Conservation (phyloP, 2,329 filamentous ascomycete genomes). For the Ophiostoma australiae region DNA sequence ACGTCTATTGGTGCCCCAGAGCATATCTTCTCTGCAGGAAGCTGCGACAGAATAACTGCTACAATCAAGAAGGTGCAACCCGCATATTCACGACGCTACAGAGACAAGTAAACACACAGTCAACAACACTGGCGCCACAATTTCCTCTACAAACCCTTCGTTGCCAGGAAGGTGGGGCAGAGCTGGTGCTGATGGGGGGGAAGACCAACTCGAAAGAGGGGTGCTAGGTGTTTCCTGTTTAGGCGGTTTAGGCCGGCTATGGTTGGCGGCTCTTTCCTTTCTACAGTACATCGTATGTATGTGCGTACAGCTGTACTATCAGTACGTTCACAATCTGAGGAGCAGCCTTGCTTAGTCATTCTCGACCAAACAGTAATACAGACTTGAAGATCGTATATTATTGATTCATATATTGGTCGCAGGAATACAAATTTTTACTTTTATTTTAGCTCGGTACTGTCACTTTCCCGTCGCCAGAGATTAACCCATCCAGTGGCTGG, state of each 20-base stretch:
- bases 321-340: background rate
- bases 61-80: constrained; percentile 18
- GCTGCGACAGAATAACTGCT: background rate
- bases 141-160: constrained; percentile 16
- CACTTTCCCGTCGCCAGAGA: constrained; percentile 60
- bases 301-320: background rate
- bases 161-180: constrained; percentile 29
- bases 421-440: background rate
- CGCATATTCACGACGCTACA: constrained; percentile 6
- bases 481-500: constrained; percentile 71
- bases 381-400: background rate
- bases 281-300: too few species aligned
- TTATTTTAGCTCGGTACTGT: background rate
- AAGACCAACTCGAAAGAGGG: constrained; percentile 6
- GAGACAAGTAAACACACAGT: constrained; percentile 1
- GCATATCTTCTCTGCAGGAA: background rate
- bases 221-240: constrained; percentile 41
- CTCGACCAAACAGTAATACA: background rate
- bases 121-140: constrained; percentile 7
- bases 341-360: constrained; percentile 14
- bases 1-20: background rate
- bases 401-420: background rate
- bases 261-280: background rate
- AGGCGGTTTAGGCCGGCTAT: background rate
- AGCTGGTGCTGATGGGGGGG: background rate